Evolutionary conservation across 345 rosid genomes (phyloP), one percentile per base, ranked within the genome.

Genomic region (Microthlaspi erraticum): DNA sequence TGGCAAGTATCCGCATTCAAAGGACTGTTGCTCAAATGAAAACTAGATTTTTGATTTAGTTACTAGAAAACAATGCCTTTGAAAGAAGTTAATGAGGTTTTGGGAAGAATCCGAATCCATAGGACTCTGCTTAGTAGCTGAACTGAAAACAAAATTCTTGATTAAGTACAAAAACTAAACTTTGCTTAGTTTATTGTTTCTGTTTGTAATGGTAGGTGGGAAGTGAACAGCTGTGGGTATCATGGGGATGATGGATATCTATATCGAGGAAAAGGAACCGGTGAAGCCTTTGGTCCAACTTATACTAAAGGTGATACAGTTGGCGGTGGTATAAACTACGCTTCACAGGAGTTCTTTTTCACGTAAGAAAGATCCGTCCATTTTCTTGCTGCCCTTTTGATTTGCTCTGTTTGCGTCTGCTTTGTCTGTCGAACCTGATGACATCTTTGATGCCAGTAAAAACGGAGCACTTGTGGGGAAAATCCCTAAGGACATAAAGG

Each of bases 241-340:
- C 98, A 91, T 78, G 97, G 99, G 64, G 99, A 94, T 68, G 93
- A 89, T 87, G 99, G 99, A 46, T 9, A 44, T 46, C 83, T 94
- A 53, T 91, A 89, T 64, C 88, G 64, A 56, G 99, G 93, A 44
- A 81, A 82, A 34, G 96, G 80, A 42, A 94, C 77, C 72, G 98
- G 97, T 62, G 92, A 88, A 68, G 60, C 83, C 11, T 89, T 89
- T 69, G 98, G 98, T 67, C 96, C 98, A 60, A 86, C 92, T 1
- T 94, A 79, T 83, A 86, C 95, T 0, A 46, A 84, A 17, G 79
- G 82, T 42, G 99, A 94, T 87, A 86, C 72, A 1, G 93, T 91
- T 80, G 99, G 99, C 36, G 91, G 88, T 58, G 98, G 99, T 73
- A 89, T 94, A 59, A 89, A 91, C 83, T 91, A 87, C 81, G 88